Evolutionary conservation across 495 filamentous ascomycete genomes (phyloP).

Genomic region (Penicillium roqueforti): DNA sequence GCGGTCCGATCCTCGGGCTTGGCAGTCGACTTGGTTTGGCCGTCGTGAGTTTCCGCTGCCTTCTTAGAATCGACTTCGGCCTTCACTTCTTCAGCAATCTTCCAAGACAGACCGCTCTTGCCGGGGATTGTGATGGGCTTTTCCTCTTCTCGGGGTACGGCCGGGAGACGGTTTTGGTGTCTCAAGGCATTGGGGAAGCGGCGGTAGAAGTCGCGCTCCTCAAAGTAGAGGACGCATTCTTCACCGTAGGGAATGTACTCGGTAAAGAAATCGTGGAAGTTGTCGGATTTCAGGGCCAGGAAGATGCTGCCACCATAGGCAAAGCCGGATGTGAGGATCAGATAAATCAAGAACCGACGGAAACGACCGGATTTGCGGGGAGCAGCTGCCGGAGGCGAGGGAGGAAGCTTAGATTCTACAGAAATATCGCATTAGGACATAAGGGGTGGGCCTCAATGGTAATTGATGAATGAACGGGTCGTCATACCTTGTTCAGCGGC

Average conservation of each 20-base stretch:
- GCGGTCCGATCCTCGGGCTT: slow-evolving; percentile 36
- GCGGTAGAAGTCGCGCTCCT: slow-evolving; percentile 89
- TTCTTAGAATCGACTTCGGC: slow-evolving; percentile 43
- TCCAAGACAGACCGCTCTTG: slow-evolving; percentile 82
- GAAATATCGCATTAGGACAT: slow-evolving; percentile 12
- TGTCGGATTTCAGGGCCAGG: slow-evolving; percentile 88
- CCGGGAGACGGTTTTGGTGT: slow-evolving; percentile 44
- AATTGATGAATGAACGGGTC: slow-evolving; percentile 16
- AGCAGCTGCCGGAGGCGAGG: slow-evolving; percentile 41
- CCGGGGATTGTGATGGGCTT: slow-evolving; percentile 77
- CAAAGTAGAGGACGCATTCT: slow-evolving; percentile 92
- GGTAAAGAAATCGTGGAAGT: slow-evolving; percentile 99
- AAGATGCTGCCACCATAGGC: slow-evolving; percentile 85
- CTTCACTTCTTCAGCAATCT: slow-evolving; percentile 57
- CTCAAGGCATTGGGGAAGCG: slow-evolving; percentile 74
- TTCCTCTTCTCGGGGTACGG: slow-evolving; percentile 51
- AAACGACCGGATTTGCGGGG: slow-evolving; percentile 71
- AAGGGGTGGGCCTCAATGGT: slow-evolving; percentile 6
- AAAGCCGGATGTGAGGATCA: slow-evolving; percentile 67
- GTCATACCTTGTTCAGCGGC: slow-evolving; percentile 46
- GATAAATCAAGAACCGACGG: slow-evolving; percentile 65
- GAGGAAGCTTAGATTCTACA: slow-evolving; percentile 27
- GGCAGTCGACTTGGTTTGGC: slow-evolving; percentile 29
- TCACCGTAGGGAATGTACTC: slow-evolving; percentile 95
- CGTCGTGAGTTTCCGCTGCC: slow-evolving; percentile 32